A percentile compares a stretch with the other conserved stretches of the same genome.
Evolutionary conservation across 1,284 basidiomycete species (phyloP).

Genomic region (Stereum hirsutum): DNA sequence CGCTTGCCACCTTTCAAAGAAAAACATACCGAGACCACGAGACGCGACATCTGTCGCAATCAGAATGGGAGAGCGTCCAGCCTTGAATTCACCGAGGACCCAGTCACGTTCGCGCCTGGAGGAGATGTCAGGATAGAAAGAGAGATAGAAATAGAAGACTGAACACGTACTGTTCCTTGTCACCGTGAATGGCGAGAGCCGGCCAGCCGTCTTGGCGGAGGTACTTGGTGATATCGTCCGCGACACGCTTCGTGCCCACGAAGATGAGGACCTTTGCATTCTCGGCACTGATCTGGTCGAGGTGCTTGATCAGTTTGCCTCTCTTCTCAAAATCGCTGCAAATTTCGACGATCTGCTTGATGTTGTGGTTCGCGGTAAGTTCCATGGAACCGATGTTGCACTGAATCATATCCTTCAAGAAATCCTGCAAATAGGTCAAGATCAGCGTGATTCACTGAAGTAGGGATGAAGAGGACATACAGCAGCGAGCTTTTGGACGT

Average conservation of each 20-base stretch:
- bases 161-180: constrained; percentile 84
- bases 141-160: constrained; percentile 8
- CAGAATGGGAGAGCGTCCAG: constrained; percentile 93
- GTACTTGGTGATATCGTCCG: constrained; percentile 98
- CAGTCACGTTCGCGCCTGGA: constrained; percentile 94
- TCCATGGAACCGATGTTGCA: constrained; percentile 99
- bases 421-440: constrained; percentile 51
- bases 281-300: constrained; percentile 93
- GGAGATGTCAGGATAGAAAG: constrained; percentile 12
- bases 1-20: constrained; percentile 24
- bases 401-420: constrained; percentile 93
- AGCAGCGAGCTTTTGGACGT: constrained; percentile 94
- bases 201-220: constrained; percentile 98
- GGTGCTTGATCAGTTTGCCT: constrained; percentile 91
- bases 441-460: constrained; percentile 5
- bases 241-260: constrained; percentile 95
- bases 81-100: constrained; percentile 98
- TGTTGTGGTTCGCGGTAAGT: constrained; percentile 97
- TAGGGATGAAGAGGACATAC: constrained; percentile 24
- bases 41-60: constrained; percentile 98
- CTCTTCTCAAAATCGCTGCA: constrained; percentile 99
- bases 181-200: constrained; percentile 96
- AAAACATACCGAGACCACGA: constrained; percentile 98
- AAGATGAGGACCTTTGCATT: constrained; percentile 99
- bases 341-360: constrained; percentile 92